A percentile compares a stretch with the other conserved stretches of the same genome.
Conservation (phyloP, 495 filamentous ascomycete genomes). For the Aspergillus hancockii region DNA sequence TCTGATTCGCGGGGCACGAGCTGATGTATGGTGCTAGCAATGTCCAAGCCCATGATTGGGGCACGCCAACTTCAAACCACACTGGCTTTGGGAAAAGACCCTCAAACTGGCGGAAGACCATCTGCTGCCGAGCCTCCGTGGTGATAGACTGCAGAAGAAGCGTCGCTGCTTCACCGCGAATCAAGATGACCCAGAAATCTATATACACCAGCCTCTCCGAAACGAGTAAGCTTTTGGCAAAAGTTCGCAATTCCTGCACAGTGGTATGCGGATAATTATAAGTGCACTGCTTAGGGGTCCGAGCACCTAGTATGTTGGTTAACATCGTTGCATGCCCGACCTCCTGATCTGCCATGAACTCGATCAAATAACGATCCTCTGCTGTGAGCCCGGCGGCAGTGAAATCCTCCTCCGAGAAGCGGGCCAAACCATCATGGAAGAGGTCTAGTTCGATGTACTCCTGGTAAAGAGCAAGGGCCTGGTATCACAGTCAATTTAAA, state of each 20-base stretch:
- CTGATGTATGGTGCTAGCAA: constrained; percentile 83
- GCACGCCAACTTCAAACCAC: constrained; percentile 80
- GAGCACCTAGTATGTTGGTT: constrained; percentile 74
- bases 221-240: constrained; percentile 81
- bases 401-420: constrained; percentile 73
- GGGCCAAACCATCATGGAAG: constrained; percentile 76
- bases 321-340: constrained; percentile 77
- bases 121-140: constrained; percentile 84
- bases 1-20: constrained; percentile 72
- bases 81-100: constrained; percentile 84
- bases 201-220: constrained; percentile 80
- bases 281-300: constrained; percentile 69
- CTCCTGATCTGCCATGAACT: constrained; percentile 88
- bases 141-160: constrained; percentile 76
- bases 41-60: constrained; percentile 88
- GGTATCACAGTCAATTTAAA: constrained; percentile 1
- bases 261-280: constrained; percentile 83
- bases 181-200: constrained; percentile 83
- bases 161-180: constrained; percentile 69
- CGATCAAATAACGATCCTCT: constrained; percentile 69
- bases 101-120: constrained; percentile 84
- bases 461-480: constrained; percentile 69
- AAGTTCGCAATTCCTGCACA: constrained; percentile 82
- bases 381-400: constrained; percentile 63
- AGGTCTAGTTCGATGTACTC: constrained; percentile 89